Evolutionary conservation across 1,284 basidiomycete genomes (phyloP).

Genomic region (Cutaneotrichosporon sp.): DNA sequence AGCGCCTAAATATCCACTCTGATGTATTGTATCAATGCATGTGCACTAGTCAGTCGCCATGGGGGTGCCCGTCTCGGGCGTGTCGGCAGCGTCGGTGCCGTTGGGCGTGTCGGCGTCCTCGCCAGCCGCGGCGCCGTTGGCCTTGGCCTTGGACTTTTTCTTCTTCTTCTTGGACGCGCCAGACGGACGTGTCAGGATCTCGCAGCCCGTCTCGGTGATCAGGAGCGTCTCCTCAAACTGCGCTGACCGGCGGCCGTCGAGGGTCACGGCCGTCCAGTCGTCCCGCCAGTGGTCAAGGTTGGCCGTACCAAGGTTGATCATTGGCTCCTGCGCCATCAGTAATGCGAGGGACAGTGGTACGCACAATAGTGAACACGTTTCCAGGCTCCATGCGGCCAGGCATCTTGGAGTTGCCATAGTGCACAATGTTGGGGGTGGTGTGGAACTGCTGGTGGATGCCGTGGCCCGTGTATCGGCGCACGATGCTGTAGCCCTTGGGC

Average conservation of each 20-base stretch:
- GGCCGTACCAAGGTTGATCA: constrained; percentile 77
- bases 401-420: constrained; percentile 49
- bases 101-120: constrained; percentile 8
- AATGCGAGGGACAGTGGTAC: constrained; percentile 4
- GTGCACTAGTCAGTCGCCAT: constrained; percentile 14
- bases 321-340: constrained; percentile 53
- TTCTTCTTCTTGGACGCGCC: constrained; percentile 40
- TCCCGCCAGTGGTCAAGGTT: constrained; percentile 45
- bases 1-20: constrained; percentile 5
- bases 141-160: constrained; percentile 30
- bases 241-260: constrained; percentile 79
- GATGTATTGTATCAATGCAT: constrained; percentile 13
- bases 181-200: constrained; percentile 67
- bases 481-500: constrained; percentile 71
- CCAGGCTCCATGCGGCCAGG: constrained; percentile 50
- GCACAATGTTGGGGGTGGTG: constrained; percentile 47
- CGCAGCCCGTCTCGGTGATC: constrained; percentile 85
- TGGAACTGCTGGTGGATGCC: constrained; percentile 70
- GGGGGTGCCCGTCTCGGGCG: constrained; percentile 20
- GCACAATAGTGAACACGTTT: constrained; percentile 49
- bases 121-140: constrained; percentile 10
- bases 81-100: constrained; percentile 11
- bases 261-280: constrained; percentile 89
- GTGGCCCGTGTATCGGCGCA: constrained; percentile 84
- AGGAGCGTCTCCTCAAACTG: constrained; percentile 93